Evolutionary conservation across 495 filamentous ascomycete species (phyloP).

Genomic region (Rhypophila decipiens): DNA sequence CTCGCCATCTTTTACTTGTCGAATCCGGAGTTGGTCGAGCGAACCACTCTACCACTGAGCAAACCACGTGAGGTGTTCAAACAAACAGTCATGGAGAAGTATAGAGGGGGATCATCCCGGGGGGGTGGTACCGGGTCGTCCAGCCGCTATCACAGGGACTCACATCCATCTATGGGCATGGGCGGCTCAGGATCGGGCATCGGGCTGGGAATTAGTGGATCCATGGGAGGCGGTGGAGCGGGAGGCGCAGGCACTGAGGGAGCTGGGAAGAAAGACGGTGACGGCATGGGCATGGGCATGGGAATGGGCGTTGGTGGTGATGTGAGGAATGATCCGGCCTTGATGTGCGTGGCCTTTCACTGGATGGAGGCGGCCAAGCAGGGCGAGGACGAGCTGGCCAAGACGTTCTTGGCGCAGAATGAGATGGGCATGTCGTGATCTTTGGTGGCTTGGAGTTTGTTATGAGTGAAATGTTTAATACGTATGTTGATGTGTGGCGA

Average conservation of each 20-base stretch:
- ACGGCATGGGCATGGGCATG: constrained; percentile 6
- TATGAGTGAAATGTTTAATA: too few relatives aligned
- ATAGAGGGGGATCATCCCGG: constrained; percentile 34
- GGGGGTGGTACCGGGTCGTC: constrained; percentile 6
- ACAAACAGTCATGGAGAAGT: constrained; percentile 74
- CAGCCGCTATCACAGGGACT: constrained; percentile 21
- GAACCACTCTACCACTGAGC: constrained; percentile 76
- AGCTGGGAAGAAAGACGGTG: constrained; percentile 13
- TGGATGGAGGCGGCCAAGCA: constrained; percentile 93
- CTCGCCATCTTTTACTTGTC: constrained; percentile 92
- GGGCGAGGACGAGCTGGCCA: constrained; percentile 83
- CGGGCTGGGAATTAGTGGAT: constrained; percentile 8
- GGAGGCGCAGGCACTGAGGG: constrained; percentile 12
- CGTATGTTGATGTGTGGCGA: too few relatives aligned
- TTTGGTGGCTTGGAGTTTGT: too few relatives aligned
- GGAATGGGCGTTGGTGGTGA: constrained; percentile 37
- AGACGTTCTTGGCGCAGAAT: constrained; percentile 72
- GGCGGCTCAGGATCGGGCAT: constrained; percentile 9
- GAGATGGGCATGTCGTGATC: too few relatives aligned
- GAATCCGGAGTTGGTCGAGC: constrained; percentile 79
- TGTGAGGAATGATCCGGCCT: constrained; percentile 71
- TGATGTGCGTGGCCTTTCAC: constrained; percentile 94
- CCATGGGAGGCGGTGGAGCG: constrained; percentile 13
- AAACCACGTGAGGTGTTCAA: constrained; percentile 89
- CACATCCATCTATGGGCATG: constrained; percentile 9